phyloP scores from a whole-genome alignment of 1,139 yeast genomes.

The Geotrichum bryndzae region DNA sequence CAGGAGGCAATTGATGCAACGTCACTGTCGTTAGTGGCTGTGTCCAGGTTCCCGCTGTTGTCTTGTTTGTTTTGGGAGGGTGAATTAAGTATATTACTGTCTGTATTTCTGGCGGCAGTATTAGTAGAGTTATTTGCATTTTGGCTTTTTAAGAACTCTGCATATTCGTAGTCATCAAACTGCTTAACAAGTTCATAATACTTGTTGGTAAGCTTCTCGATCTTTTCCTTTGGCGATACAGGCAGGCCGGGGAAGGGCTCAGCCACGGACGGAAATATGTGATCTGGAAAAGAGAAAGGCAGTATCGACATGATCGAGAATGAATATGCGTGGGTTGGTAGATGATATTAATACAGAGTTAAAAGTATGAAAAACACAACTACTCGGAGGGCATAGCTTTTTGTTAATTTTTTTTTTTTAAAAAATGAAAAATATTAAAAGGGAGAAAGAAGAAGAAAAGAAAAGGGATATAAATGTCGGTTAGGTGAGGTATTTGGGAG shows the following conservation, averaged over 20 bases:
- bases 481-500: neutral
- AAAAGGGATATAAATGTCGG: neutral
- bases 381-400: neutral
- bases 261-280: slow-evolving; percentile 29
- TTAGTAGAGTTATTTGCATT: neutral
- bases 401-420: neutral
- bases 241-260: slow-evolving; percentile 29
- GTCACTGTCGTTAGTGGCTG: slow-evolving; percentile 3
- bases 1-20: neutral
- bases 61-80: slow-evolving; percentile 12
- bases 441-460: neutral
- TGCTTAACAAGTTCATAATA: slow-evolving; percentile 21
- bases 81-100: too few relatives aligned
- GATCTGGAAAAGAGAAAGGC: slow-evolving; percentile 30
- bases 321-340: neutral
- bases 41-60: neutral
- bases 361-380: neutral
- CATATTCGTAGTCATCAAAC: slow-evolving; percentile 10
- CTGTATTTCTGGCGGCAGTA: neutral
- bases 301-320: neutral
- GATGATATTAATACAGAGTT: neutral
- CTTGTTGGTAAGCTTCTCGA: slow-evolving; percentile 23
- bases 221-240: slow-evolving; percentile 27
- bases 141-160: neutral
- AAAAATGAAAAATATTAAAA: neutral